These are phyloP conservation scores for Mycocentrospora acerina DNA, from an alignment of 2,329 filamentous ascomycete species.

Conservation along the genomic window DNA sequence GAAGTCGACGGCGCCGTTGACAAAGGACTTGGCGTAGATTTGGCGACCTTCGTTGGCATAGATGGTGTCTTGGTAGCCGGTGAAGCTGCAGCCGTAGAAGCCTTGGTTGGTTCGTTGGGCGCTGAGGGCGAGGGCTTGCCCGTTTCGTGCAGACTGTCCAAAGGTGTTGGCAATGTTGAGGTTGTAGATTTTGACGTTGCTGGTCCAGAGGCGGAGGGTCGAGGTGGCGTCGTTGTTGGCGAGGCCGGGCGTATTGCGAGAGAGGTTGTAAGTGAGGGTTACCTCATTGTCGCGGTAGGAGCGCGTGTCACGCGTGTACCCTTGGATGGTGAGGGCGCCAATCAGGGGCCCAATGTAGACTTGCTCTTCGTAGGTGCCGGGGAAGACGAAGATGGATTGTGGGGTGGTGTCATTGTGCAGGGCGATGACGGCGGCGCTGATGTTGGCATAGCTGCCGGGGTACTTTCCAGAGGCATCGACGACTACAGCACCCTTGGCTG, in stretches of 20 bases:
- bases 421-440: constrained; percentile 16
- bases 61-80: constrained; percentile 57
- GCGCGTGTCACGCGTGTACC: constrained; percentile 55
- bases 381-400: constrained; percentile 57
- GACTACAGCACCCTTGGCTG: constrained; percentile 15
- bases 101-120: constrained; percentile 53
- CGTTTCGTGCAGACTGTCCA: constrained; percentile 12
- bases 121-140: constrained; percentile 53
- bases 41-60: constrained; percentile 49
- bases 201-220: constrained; percentile 48
- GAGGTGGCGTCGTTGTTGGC: constrained; percentile 53
- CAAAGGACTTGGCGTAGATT: constrained; percentile 56
- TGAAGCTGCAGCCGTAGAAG: constrained; percentile 57
- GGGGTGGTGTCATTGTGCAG: constrained; percentile 12
- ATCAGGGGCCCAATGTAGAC: constrained; percentile 52
- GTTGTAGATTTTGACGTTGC: constrained; percentile 60
- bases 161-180: constrained; percentile 54
- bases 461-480: constrained; percentile 18
- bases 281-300: constrained; percentile 58
- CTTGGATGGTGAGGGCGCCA: constrained; percentile 56
- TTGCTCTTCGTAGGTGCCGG: constrained; percentile 60
- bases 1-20: constrained; percentile 60
- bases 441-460: constrained; percentile 13
- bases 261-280: constrained; percentile 49
- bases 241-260: constrained; percentile 29